Conservation (phyloP, 2,329 filamentous ascomycete genomes). For the Fusarium stilboides region DNA sequence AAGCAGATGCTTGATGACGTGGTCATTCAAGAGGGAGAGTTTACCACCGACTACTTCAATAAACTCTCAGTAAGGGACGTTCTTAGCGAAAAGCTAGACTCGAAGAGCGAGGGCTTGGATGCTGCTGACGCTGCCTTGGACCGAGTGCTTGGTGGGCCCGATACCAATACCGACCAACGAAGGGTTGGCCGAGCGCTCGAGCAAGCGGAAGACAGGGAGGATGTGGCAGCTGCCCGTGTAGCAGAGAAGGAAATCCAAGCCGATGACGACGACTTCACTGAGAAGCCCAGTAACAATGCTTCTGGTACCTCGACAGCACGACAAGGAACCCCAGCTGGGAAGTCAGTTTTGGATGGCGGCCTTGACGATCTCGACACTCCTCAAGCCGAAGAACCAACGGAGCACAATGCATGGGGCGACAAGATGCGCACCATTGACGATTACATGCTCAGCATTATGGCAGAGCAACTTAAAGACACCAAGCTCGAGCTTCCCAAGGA, state of each 20-base stretch:
- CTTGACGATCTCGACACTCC: constrained; percentile 54
- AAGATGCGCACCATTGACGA: constrained; percentile 77
- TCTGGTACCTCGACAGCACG: constrained; percentile 67
- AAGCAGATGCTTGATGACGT: constrained; percentile 98
- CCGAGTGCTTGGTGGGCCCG: constrained; percentile 79
- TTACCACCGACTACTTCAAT: constrained; percentile 97
- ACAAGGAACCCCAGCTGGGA: constrained; percentile 66
- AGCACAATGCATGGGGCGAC: constrained; percentile 73
- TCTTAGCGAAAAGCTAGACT: constrained; percentile 72
- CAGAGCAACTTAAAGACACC: constrained; percentile 71
- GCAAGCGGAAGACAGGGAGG: constrained; percentile 92
- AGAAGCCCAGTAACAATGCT: constrained; percentile 65
- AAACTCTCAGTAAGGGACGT: constrained; percentile 81
- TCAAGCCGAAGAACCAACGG: constrained; percentile 58
- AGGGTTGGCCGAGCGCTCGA: constrained; percentile 82
- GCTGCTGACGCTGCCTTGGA: constrained; percentile 89
- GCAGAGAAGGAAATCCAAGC: constrained; percentile 92
- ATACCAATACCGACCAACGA: constrained; percentile 72
- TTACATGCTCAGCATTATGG: constrained; percentile 81
- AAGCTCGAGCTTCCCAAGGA: constrained; percentile 75
- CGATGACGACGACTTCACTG: constrained; percentile 88
- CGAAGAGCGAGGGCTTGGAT: constrained; percentile 67
- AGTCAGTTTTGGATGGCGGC: constrained; percentile 53
- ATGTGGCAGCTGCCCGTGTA: constrained; percentile 87
- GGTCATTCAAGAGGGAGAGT: constrained; percentile 97